Evolutionary conservation across 2,329 filamentous ascomycete genomes (phyloP), one percentile per base, ranked within the genome.

Genomic region (Fusarium globosum): DNA sequence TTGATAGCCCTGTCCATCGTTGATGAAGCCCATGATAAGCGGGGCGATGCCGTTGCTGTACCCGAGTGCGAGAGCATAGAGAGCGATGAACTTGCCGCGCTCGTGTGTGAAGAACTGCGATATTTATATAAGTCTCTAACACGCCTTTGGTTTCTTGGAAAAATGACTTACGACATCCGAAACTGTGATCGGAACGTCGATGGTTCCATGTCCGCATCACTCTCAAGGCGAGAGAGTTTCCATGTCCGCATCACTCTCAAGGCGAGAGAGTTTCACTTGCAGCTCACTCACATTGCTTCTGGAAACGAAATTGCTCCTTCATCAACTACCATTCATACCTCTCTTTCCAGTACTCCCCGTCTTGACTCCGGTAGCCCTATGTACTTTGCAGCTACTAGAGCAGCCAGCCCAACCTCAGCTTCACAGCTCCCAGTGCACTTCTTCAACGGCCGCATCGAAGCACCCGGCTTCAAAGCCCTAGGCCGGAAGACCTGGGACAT

Each of bases 71-170:
- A 49, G 46, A 18, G 46, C 46, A n/a, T 49, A 49, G 0, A 49
- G 46, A 33, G 46, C 28, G 21, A 49, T 49, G 21, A 49, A 49
- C 46, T 49, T 49, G 28, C 46, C 28, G 4, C 46, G 46, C 10
- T 49, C 46, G 2, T 49, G 46, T 0, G 46, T 49, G 5, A 49
- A 49, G 21, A 49, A n/a, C 46, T 49, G 3, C 3, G 10, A n/a
- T 3, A 6, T 14, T 16, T 9, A 0, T 3, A 6, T 49, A 16
- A 49, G 14, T 9, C 1, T n/a, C 4, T 2, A 1, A 8, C 2
- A 1, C 20, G 10, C 14, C 0, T 0, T 4, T 12, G 4, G 0
- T 1, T n/a, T 48, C 2, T 4, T 7, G 2, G 4, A 18, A 0
- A 6, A 16, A 2, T 9, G 11, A 12, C 46, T 33, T 33, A 33